A percentile compares a stretch with the other conserved stretches of the same genome.
Conservation (phyloP, 768 basidiomycete species). For the Amyloporia xantha region DNA sequence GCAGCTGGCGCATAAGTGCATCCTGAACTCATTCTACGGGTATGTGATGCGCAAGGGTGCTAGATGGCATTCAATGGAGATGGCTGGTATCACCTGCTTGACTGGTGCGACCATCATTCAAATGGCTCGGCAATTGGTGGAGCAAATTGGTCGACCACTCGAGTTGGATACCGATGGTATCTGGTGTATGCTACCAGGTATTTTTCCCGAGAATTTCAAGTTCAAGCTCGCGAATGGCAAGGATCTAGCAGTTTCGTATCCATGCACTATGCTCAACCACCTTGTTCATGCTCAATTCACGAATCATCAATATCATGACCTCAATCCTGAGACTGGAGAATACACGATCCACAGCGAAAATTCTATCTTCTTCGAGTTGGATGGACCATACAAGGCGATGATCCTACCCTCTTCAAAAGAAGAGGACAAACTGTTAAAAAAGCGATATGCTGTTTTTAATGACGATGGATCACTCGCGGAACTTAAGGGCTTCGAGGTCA, state of each 20-base stretch:
- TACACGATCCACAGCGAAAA: conserved; percentile 91
- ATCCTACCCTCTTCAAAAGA: conserved; percentile 98
- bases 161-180: conserved; percentile 99
- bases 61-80: conserved; percentile 99
- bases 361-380: conserved; percentile 98
- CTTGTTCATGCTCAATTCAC: conserved; percentile 94
- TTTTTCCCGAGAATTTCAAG: conserved; percentile 97
- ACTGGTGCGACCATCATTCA: conserved; percentile 98
- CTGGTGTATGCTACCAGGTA: conserved; percentile 99
- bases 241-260: conserved; percentile 85
- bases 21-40: conserved; percentile 99
- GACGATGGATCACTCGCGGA: conserved; percentile 97
- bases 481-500: conserved; percentile 98
- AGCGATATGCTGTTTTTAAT: conserved; percentile 98
- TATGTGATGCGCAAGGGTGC: conserved; percentile 99
- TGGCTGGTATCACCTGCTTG: conserved; percentile 98
- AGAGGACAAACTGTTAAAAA: conserved; percentile 97
- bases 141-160: conserved; percentile 94
- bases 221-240: conserved; percentile 89
- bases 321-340: conserved; percentile 77
- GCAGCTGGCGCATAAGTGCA: conserved; percentile 98
- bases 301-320: conserved; percentile 95
- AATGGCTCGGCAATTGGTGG: conserved; percentile 95
- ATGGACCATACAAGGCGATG: conserved; percentile 98
- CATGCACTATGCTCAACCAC: conserved; percentile 99